Percentiles rank a stretch among this genome's conserved stretches.
These are phyloP conservation scores for Candida patagonica DNA, from an alignment of 805 yeast species.

Conservation along the genomic window DNA sequence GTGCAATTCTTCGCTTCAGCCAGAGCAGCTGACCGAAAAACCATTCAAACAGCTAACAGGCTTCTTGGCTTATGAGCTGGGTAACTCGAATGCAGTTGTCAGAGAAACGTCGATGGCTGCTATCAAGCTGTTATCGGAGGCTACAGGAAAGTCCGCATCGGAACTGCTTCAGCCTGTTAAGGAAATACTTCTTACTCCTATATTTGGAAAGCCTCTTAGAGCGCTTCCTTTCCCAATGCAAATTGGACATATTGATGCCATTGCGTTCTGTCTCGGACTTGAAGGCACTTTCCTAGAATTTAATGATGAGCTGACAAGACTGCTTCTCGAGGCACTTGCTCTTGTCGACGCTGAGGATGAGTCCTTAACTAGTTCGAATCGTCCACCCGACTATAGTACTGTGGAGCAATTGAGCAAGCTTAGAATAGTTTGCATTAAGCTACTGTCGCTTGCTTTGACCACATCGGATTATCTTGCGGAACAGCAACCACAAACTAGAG, in stretches of 20 bases:
- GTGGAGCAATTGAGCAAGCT: slow-evolving; percentile 80
- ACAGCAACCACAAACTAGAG: slow-evolving; percentile 52
- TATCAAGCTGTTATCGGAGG: slow-evolving; percentile 55
- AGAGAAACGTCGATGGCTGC: slow-evolving; percentile 74
- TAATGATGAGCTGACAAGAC: slow-evolving; percentile 78
- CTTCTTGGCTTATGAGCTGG: slow-evolving; percentile 85
- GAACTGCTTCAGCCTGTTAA: slow-evolving; percentile 77
- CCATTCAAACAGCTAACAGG: slow-evolving; percentile 76
- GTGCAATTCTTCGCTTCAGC: slow-evolving; percentile 55
- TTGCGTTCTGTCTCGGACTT: slow-evolving; percentile 78
- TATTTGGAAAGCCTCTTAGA: slow-evolving; percentile 91
- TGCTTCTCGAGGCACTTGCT: slow-evolving; percentile 83
- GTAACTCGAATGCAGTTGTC: slow-evolving; percentile 77
- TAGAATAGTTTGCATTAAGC: slow-evolving; percentile 79
- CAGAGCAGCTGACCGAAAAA: slow-evolving; percentile 56
- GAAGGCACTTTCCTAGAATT: slow-evolving; percentile 76
- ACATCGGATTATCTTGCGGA: slow-evolving; percentile 75
- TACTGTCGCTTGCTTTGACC: slow-evolving; percentile 73
- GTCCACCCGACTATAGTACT: slow-evolving; percentile 78
- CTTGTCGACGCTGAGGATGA: slow-evolving; percentile 97
- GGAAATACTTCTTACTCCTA: slow-evolving; percentile 76
- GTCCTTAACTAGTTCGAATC: slow-evolving; percentile 77
- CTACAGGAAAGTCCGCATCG: slow-evolving; percentile 60
- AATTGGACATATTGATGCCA: slow-evolving; percentile 95
- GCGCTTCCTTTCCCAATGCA: slow-evolving; percentile 99